Percentiles rank a stretch among this genome's conserved stretches.
Evolutionary conservation across 2,329 filamentous ascomycete species (phyloP).

Genomic region (Pyrenochaeta sp.): DNA sequence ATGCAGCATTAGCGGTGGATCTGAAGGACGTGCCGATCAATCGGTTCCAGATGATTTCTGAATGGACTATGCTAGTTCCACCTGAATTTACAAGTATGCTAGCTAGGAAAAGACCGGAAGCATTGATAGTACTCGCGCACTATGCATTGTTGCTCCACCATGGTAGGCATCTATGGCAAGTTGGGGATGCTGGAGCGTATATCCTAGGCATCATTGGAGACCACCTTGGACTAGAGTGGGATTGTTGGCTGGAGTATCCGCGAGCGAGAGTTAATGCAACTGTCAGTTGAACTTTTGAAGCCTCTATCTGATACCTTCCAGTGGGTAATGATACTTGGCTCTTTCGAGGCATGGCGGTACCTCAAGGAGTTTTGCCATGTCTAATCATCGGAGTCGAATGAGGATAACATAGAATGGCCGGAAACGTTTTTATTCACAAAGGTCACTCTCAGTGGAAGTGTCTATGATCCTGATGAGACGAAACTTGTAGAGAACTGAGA

Average conservation of each 20-base stretch:
- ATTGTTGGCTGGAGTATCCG: constrained; percentile 12
- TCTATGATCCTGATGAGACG: no score
- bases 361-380: no score
- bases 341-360: no score
- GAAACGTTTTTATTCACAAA: no score
- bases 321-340: no score
- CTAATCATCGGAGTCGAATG: no score
- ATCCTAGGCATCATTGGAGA: constrained; percentile 57
- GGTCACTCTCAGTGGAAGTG: no score
- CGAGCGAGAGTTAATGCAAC: not conserved
- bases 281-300: not conserved
- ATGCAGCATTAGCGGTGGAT: constrained; percentile 18
- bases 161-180: constrained; percentile 28
- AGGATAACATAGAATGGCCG: no score
- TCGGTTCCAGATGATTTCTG: constrained; percentile 37
- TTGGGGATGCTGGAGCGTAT: constrained; percentile 25
- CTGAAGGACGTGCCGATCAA: constrained; percentile 3
- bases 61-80: constrained; percentile 50
- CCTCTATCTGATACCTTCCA: not conserved
- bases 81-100: constrained; percentile 50
- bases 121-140: constrained; percentile 59
- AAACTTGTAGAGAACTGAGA: no score
- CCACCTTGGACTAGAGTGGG: constrained; percentile 51
- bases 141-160: constrained; percentile 60
- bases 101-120: constrained; percentile 50